phyloP scores from a whole-genome alignment of 2,329 filamentous ascomycete genomes.

The Lachnellula hyalina region DNA sequence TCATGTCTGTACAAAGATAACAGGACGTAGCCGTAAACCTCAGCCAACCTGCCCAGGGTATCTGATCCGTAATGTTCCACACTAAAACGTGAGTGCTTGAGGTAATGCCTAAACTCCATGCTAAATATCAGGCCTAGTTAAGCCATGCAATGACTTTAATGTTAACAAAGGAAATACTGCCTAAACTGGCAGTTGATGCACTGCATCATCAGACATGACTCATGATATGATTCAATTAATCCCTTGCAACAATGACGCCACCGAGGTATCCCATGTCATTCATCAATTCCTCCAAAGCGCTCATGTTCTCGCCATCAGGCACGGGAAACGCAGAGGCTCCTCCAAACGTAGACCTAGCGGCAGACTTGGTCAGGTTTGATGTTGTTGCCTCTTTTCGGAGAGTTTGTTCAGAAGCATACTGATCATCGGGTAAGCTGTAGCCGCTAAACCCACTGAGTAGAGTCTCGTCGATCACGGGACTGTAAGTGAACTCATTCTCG shows the following conservation, averaged over 20 bases:
- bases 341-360: conserved; percentile 9
- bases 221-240: not conserved
- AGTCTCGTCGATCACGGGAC: conserved; percentile 11
- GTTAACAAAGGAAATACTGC: not conserved
- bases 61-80: not conserved
- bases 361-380: conserved; percentile 3
- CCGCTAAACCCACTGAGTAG: conserved; percentile 15
- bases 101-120: conserved; percentile 11
- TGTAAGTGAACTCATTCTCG: conserved; percentile 24
- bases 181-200: not conserved
- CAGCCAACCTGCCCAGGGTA: not conserved
- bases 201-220: not conserved
- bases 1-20: not conserved
- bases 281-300: conserved; percentile 42
- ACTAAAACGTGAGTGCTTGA: not conserved
- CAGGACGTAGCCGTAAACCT: not conserved
- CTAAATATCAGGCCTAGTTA: conserved; percentile 8
- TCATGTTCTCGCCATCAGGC: conserved; percentile 20
- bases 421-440: conserved; percentile 22
- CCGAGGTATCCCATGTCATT: conserved; percentile 47
- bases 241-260: conserved; percentile 35
- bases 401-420: conserved; percentile 18
- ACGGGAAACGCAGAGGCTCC: conserved; percentile 22
- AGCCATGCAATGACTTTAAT: not conserved
- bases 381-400: conserved; percentile 9